Percentiles rank a stretch among this genome's conserved stretches.
Conservation (phyloP, 2,329 filamentous ascomycete species). For the Colletotrichum sp. region DNA sequence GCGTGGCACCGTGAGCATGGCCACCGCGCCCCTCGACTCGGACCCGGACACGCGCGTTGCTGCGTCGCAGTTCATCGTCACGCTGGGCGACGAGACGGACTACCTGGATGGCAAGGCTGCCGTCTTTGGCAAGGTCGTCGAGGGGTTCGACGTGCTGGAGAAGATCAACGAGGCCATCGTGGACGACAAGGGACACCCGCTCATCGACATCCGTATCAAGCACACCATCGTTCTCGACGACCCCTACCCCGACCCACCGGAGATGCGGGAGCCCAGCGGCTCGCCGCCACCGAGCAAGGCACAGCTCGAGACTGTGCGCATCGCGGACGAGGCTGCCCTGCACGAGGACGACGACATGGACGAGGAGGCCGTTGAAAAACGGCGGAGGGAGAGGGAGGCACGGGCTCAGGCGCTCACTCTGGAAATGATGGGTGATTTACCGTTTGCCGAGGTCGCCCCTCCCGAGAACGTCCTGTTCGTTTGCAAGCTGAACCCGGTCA, state of each 20-base stretch:
- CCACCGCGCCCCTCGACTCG: constrained; percentile 77
- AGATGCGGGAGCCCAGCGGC: constrained; percentile 75
- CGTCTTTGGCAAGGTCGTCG: constrained; percentile 93
- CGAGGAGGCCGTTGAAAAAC: constrained; percentile 80
- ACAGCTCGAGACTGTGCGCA: constrained; percentile 89
- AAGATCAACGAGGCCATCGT: constrained; percentile 92
- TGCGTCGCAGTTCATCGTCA: constrained; percentile 93
- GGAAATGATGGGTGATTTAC: constrained; percentile 97
- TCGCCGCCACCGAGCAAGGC: constrained; percentile 84
- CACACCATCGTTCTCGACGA: constrained; percentile 94
- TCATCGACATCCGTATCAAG: constrained; percentile 94
- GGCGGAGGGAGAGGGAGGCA: constrained; percentile 86
- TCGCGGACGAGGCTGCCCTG: constrained; percentile 86
- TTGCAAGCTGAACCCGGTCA: constrained; percentile 97
- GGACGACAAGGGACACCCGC: constrained; percentile 82
- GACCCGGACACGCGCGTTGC: constrained; percentile 85
- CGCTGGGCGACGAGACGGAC: constrained; percentile 86
- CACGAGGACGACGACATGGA: constrained; percentile 74
- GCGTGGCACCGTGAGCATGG: constrained; percentile 95
- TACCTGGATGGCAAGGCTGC: constrained; percentile 93
- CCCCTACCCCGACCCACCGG: constrained; percentile 83
- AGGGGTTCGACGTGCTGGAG: constrained; percentile 92
- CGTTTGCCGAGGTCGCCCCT: constrained; percentile 96
- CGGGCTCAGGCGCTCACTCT: constrained; percentile 92
- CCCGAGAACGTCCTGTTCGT: constrained; percentile 98